These are phyloP conservation scores for Plenodomus tracheiphilus DNA, from an alignment of 2,329 filamentous ascomycete genomes.

Conservation along the genomic window DNA sequence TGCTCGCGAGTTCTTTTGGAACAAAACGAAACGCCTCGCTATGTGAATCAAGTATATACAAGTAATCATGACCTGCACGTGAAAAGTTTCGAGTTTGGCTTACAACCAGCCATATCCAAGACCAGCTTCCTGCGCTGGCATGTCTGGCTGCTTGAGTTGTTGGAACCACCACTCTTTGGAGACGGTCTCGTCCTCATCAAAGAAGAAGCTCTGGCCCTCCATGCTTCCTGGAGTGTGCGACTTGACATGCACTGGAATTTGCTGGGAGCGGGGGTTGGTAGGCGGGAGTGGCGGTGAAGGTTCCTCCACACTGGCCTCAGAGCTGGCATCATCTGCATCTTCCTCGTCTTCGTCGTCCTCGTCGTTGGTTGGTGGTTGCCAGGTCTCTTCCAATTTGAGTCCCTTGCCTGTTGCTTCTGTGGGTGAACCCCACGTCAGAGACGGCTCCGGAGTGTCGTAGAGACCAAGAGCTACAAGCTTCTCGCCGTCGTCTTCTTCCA, in stretches of 20 bases:
- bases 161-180: slow-evolving; percentile 49
- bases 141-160: slow-evolving; percentile 40
- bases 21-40: slow-evolving; percentile 35
- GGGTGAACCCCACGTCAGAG: slow-evolving; percentile 54
- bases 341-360: slow-evolving; percentile 54
- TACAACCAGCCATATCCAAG: slow-evolving; percentile 45
- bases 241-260: slow-evolving; percentile 33
- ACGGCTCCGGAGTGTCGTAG: slow-evolving; percentile 72
- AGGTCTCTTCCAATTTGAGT: slow-evolving; percentile 79
- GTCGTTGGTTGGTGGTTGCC: slow-evolving; percentile 62
- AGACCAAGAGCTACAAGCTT: slow-evolving; percentile 81
- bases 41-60: slow-evolving; percentile 22
- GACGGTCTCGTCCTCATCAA: slow-evolving; percentile 43
- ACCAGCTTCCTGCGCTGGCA: slow-evolving; percentile 44
- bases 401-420: slow-evolving; percentile 66
- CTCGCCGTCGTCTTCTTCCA: slow-evolving; percentile 64
- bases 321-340: slow-evolving; percentile 48
- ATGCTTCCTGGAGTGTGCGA: slow-evolving; percentile 35
- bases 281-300: slow-evolving; percentile 33
- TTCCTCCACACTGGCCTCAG: slow-evolving; percentile 50
- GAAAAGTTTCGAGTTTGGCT: slow-evolving; percentile 1
- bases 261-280: slow-evolving; percentile 19
- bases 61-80: not conserved
- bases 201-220: slow-evolving; percentile 48
- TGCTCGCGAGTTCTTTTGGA: slow-evolving; percentile 13